Evolutionary conservation across 345 rosid species (phyloP), one percentile per base, ranked within the genome.

Genomic region (Leavenworthia alabamica): DNA sequence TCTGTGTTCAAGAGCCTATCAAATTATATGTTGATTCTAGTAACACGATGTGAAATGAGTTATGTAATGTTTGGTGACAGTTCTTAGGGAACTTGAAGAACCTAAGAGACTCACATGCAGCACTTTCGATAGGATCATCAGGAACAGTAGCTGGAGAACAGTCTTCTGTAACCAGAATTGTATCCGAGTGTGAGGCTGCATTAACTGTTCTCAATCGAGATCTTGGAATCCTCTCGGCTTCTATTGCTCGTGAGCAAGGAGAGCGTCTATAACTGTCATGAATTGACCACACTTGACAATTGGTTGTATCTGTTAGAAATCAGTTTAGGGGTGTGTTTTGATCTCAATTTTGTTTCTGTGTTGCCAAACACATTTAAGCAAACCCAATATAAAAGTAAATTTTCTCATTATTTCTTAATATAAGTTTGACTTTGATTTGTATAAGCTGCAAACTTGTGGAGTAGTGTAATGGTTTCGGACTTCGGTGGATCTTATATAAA

Each of bases 31-130:
- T 48, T 68, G 33, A 28, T 43, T 68, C 15, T 52, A 3, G 15
- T 49, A n/a, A 35, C 12, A 12, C 11, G 3, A 9, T 29, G 27
- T 1, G 4, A 59, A 24, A 43, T 68, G 62, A 62, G 15, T 20
- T 45, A 37, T 49, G 17, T 42, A 28, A 24, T 47, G 46, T 41
- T 48, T 57, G 70, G 45, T 19, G 35, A 78, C 87, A 94, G 99
- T 88, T 94, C 59, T 78, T 90, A 45, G 87, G 97, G 48, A 94
- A 90, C 78, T 72, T 88, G 86, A 94, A 92, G 84, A 94, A 88
- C 75, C 83, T 94, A 26, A 82, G 97, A 76, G 97, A 90, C 60
- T 90, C 99, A 1, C 81, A 88, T 75, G 86, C 99, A 46, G 96
- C 99, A 57, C 95, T 94, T 53, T 81, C 92, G 7, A 74, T 88